phyloP scores from a whole-genome alignment of 306 rosid species.

The Clitoria ternatea region DNA sequence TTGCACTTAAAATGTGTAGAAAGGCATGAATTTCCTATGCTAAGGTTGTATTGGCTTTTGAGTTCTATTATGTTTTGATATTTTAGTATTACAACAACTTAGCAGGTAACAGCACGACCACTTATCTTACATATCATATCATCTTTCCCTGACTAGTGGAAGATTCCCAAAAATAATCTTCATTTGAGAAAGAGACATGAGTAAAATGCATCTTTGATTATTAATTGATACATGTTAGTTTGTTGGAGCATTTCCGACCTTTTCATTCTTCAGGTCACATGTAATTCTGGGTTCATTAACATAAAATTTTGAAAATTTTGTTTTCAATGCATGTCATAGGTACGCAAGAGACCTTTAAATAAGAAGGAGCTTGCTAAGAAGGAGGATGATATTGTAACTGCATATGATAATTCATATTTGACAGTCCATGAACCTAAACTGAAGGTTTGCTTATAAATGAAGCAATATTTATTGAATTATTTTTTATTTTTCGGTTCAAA shows the following conservation, averaged over 20 bases:
- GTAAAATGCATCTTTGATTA: slow-evolving; percentile 16
- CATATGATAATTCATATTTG: slow-evolving; percentile 61
- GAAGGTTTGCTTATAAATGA: slow-evolving; percentile 50
- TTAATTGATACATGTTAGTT: neutral
- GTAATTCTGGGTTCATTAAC: slow-evolving; percentile 1
- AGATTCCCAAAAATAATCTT: neutral
- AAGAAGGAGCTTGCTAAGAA: slow-evolving; percentile 91
- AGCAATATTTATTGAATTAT: slow-evolving; percentile 3
- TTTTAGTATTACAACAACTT: neutral
- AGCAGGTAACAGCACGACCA: neutral
- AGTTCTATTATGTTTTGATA: slow-evolving; percentile 2
- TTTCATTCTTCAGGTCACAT: neutral
- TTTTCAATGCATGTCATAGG: slow-evolving; percentile 47
- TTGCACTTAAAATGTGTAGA: neutral
- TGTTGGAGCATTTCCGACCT: neutral
- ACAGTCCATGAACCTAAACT: slow-evolving; percentile 87
- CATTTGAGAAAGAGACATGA: slow-evolving; percentile 2
- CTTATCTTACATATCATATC: neutral
- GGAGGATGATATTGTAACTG: slow-evolving; percentile 92
- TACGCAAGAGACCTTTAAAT: slow-evolving; percentile 93
- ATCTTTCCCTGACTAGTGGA: neutral
- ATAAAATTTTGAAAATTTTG: neutral
- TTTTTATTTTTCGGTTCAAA: neutral
- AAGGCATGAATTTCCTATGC: neutral
- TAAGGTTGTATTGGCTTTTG: neutral